Base-by-base conservation (phyloP, 768 basidiomycete genomes). In the Dioszegia crocea region DNA sequence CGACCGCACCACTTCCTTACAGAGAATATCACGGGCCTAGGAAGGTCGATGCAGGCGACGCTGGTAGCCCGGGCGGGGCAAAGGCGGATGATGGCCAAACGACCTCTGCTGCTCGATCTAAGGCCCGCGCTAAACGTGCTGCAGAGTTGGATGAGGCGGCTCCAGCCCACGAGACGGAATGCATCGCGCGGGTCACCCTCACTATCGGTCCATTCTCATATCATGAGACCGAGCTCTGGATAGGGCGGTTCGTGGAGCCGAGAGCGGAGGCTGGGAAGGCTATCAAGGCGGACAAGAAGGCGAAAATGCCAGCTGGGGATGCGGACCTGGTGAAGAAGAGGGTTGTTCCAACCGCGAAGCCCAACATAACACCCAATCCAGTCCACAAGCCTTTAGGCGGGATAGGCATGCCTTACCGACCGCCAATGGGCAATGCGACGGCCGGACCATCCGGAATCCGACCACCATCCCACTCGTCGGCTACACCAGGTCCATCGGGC, bases 191-290 rank as follows among this genome's bases (percentile, higher is more conserved):
- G n/a, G 63, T 65, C 12, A 68, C 64, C 4, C 43, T 73, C 2
- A 49, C 62, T 0, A 55, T 73, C 23, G 71, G 71, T 41, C 65
- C 68, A 3, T 65, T 73, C 19, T 66, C 66, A 11, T 73, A 57
- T 44, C 65, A 66, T 2, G 68, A 61, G n/a, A 67, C 67, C n/a
- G 68, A 70, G 43, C 45, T 73, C 5, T 73, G 71, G 71, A 61
- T 70, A n/a, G 71, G 71, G 8, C 36, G 66, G 36, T 73, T 73
- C 59, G 71, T 73, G 2, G 61, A 68, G 41, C 65, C 68, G 4
- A 43, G 63, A 38, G 33, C 58, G 14, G 61, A 50, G 2, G 21
- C 36, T 16, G 56, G 56, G 17, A 71, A 63, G 48, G 46, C 31
- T 27, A 29, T 41, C 21, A 61, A 61, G 46, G 47, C 48, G 50